phyloP scores from a whole-genome alignment of 192 early-diverging fungal genomes.

The Podila epicladia region DNA sequence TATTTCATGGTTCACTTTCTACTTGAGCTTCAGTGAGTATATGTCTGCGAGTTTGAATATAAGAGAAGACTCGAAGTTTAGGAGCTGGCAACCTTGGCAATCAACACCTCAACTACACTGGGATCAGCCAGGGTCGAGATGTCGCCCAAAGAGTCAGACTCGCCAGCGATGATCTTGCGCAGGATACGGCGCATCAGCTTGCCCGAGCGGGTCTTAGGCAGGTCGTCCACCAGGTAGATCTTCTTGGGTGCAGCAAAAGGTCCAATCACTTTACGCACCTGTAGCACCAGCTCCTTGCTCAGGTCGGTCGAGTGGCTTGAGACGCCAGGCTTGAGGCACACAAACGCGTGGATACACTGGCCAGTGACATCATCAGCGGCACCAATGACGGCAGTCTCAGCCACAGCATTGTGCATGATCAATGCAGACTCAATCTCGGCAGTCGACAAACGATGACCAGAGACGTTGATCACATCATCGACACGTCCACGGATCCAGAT shows the following conservation, averaged over 20 bases:
- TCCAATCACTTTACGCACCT: conserved; percentile 91
- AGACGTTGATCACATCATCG: conserved; percentile 95
- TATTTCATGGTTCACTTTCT: too few species aligned
- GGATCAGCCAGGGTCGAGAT: conserved; percentile 89
- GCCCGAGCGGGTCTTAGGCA: conserved; percentile 96
- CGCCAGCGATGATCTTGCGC: conserved; percentile 90
- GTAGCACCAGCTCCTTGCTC: conserved; percentile 70
- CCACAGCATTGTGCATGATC: conserved; percentile 80
- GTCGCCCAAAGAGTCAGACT: conserved; percentile 89
- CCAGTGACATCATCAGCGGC: conserved; percentile 90
- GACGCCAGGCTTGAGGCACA: conserved; percentile 76
- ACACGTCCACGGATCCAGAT: conserved; percentile 93
- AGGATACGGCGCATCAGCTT: conserved; percentile 98
- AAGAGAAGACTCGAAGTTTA: conserved; percentile 9
- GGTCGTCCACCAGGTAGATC: conserved; percentile 85
- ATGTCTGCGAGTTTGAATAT: too few species aligned
- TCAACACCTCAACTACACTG: conserved; percentile 47
- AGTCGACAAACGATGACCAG: conserved; percentile 93
- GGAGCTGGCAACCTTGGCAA: conserved; percentile 49
- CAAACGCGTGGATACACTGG: conserved; percentile 90
- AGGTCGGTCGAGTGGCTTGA: conserved; percentile 53
- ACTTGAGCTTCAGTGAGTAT: too few species aligned
- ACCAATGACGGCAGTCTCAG: conserved; percentile 92
- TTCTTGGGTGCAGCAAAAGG: conserved; percentile 92
- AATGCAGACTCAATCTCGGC: conserved; percentile 95